Evolutionary conservation across 192 early-diverging fungal genomes (phyloP).

Genomic region (Coemansia sp.): DNA sequence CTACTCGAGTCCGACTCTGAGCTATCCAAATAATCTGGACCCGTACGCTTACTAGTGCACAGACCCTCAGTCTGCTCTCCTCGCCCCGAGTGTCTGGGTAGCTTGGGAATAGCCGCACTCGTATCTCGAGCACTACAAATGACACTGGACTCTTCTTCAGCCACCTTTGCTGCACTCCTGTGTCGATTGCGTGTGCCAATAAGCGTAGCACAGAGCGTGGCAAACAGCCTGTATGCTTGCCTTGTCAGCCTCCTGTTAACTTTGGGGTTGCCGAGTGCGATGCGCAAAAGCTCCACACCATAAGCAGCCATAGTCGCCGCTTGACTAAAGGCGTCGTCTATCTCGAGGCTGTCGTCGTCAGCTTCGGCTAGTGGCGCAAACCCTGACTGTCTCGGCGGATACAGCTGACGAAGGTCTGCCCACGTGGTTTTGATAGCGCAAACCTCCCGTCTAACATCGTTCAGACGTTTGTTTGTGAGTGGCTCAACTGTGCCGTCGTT

Average conservation of each 20-base stretch:
- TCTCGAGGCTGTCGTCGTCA: not conserved
- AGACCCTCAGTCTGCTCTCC: too few relatives aligned
- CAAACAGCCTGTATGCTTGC: not conserved
- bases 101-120: too few relatives aligned
- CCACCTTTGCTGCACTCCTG: not conserved
- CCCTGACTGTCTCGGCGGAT: not conserved
- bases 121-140: too few relatives aligned
- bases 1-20: too few relatives aligned
- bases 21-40: too few relatives aligned
- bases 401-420: not conserved
- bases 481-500: not conserved
- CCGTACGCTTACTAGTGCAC: too few relatives aligned
- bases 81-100: too few relatives aligned
- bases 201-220: not conserved
- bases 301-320: not conserved
- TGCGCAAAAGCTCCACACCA: not conserved
- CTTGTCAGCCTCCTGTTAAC: not conserved
- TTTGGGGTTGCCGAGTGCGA: not conserved
- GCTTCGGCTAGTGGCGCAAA: not conserved
- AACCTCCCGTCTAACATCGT: not conserved
- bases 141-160: not conserved
- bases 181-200: not conserved
- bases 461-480: not conserved
- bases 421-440: not conserved
- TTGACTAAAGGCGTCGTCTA: not conserved